Evolutionary conservation across 148 eudicot genomes (phyloP).

Genomic region (Camellia granthamiana): DNA sequence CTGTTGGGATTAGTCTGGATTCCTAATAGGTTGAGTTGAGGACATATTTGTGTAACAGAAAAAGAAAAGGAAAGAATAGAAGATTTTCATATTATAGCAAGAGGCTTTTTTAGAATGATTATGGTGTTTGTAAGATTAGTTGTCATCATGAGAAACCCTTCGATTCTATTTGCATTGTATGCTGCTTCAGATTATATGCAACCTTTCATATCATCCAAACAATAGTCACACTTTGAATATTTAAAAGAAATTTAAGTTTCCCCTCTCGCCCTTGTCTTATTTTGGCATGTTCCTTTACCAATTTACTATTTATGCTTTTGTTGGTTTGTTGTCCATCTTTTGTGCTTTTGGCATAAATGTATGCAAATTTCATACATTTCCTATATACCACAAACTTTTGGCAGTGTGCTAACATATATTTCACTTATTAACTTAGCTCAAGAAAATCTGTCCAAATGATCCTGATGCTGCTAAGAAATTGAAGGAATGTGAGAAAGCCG

Average conservation of each 20-base stretch:
- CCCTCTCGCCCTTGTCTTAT: background rate
- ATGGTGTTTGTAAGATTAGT: background rate
- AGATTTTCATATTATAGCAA: background rate
- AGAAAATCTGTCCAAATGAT: conserved; percentile 87
- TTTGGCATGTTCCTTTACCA: background rate
- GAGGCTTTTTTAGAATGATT: background rate
- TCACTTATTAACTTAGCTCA: conserved; percentile 49
- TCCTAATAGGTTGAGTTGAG: background rate
- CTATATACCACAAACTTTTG: background rate
- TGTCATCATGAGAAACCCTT: background rate
- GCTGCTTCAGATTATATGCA: background rate
- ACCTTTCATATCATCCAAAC: background rate
- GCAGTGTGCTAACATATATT: conserved; percentile 11
- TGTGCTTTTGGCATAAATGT: background rate
- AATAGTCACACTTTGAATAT: background rate
- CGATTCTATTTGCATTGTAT: no score
- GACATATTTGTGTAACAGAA: background rate
- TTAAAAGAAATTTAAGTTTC: background rate
- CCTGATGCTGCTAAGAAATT: conserved; percentile 93
- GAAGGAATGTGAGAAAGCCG: conserved; percentile 99
- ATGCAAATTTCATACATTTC: conserved; percentile 8
- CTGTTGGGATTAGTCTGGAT: background rate
- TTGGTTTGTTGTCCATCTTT: background rate
- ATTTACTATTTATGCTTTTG: background rate
- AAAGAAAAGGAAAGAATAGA: no score